Evolutionary conservation across 345 rosid species (phyloP).

Genomic region (Eucalyptus fibrosa): DNA sequence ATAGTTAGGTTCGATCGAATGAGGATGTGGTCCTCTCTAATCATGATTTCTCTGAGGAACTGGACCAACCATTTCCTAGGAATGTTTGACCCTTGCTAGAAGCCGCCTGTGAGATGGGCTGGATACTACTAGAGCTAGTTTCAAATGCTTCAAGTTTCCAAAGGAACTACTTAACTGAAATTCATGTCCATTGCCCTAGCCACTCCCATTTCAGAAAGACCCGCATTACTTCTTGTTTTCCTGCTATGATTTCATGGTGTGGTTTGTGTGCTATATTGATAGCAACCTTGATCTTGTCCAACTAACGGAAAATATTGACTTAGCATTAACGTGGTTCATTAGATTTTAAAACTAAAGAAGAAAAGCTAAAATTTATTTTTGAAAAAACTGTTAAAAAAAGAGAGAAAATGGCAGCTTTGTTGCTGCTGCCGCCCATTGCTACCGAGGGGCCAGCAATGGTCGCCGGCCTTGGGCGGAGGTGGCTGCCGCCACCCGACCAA

Average conservation of each 20-base stretch:
- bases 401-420: too few species aligned
- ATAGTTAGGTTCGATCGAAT: not conserved
- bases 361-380: too few species aligned
- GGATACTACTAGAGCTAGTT: not conserved
- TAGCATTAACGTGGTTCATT: too few species aligned
- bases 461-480: too few species aligned
- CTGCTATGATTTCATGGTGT: not conserved
- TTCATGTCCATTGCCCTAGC: not conserved
- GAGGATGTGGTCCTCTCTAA: not conserved
- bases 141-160: not conserved
- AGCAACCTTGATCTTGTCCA: not conserved
- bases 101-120: not conserved
- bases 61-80: not conserved
- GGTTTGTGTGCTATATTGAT: not conserved
- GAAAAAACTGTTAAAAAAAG: too few species aligned
- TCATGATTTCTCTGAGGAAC: not conserved
- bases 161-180: not conserved
- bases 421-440: rapidly evolving
- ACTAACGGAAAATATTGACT: too few species aligned
- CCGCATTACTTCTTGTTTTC: not conserved
- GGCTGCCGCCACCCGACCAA: rapidly evolving
- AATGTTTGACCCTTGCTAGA: not conserved
- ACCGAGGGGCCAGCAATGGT: too few species aligned
- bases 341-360: too few species aligned
- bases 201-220: not conserved